These are phyloP conservation scores for Vitis cinerea DNA, from an alignment of 164 flowering plant species.

Conservation along the genomic window DNA sequence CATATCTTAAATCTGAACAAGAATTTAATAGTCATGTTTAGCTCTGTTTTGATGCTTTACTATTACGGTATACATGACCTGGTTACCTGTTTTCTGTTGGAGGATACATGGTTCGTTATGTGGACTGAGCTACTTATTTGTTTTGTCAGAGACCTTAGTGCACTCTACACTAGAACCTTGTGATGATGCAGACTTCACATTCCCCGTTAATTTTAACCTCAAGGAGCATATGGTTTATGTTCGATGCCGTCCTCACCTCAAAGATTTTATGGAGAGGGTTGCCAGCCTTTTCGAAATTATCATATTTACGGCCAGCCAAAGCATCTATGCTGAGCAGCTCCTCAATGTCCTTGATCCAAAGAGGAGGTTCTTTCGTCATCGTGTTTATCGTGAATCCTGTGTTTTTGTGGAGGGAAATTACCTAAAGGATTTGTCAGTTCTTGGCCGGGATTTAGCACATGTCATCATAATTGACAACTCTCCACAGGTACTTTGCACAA, in stretches of 20 bases:
- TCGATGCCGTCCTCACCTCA: slow-evolving; percentile 85
- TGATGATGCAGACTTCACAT: slow-evolving; percentile 89
- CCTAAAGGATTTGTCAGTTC: slow-evolving; percentile 91
- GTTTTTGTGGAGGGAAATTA: slow-evolving; percentile 89
- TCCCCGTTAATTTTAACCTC: slow-evolving; percentile 76
- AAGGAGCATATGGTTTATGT: slow-evolving; percentile 85
- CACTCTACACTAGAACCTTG: slow-evolving; percentile 90
- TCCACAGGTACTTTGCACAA: slow-evolving; percentile 71
- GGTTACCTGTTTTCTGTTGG: too few relatives aligned
- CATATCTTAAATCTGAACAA: not conserved
- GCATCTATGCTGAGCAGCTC: slow-evolving; percentile 97
- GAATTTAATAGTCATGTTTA: not conserved
- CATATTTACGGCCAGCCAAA: slow-evolving; percentile 96
- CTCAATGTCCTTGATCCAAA: slow-evolving; percentile 92
- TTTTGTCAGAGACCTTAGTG: slow-evolving; percentile 84
- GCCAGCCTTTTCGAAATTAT: slow-evolving; percentile 84
- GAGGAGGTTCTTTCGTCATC: slow-evolving; percentile 82
- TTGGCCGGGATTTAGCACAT: slow-evolving; percentile 91
- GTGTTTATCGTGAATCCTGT: slow-evolving; percentile 92
- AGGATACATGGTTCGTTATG: not conserved
- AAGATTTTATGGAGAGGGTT: slow-evolving; percentile 79
- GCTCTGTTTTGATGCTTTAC: not conserved
- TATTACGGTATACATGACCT: too few relatives aligned
- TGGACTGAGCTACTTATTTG: slow-evolving; percentile 5
- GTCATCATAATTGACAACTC: slow-evolving; percentile 90